Base-by-base conservation (phyloP, 768 basidiomycete genomes). In the Tricholoma terreum region DNA sequence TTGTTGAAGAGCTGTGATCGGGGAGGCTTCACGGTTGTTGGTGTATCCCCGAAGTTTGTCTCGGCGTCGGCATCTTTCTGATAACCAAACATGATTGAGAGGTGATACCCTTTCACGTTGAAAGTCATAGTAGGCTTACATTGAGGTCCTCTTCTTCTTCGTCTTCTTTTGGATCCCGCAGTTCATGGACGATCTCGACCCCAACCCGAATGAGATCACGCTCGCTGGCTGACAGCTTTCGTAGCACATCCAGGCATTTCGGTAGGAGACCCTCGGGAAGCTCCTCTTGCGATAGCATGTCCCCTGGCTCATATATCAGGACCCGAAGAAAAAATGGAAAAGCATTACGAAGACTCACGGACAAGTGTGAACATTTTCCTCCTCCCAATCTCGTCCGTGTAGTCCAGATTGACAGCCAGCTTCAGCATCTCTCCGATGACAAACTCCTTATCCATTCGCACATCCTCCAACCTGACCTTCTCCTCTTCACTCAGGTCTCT, bases 321-420 rank as follows among this genome's bases (percentile, higher is more conserved):
- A 27, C 49, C 24, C 57, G 46, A 36, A 15, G 7, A 9, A 48
- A 5, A 24, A 38, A n/a, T 22, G 21, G 35, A 43, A 10, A 54
- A 49, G 15, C 0, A 17, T 49, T 24, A 55, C 58, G 42, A 15
- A 30, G 31, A 15, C 90, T 71, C 59, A 89, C 93, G 85, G 63
- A 95, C 84, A 31, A 95, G 84, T 50, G 83, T 79, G 65, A 90
- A 90, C 87, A 94, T 94, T 72, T 89, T 90, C 57, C 93, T 74
- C 58, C 93, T 74, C 3, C 96, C 95, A 58, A 89, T 90, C 70
- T 97, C 94, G 72, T 98, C 96, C 0, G 86, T 83, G 64, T 95
- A 98, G 70, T 98, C 95, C 24, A 94, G 76, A 58, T 88, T 82
- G 3, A 89, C 79, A 0, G 91, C 90, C 30, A 96, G 73, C 62